Evolutionary conservation across 352 stramenopile species (phyloP), one percentile per base, ranked within the genome.

Genomic region (Peronospora farinosa): DNA sequence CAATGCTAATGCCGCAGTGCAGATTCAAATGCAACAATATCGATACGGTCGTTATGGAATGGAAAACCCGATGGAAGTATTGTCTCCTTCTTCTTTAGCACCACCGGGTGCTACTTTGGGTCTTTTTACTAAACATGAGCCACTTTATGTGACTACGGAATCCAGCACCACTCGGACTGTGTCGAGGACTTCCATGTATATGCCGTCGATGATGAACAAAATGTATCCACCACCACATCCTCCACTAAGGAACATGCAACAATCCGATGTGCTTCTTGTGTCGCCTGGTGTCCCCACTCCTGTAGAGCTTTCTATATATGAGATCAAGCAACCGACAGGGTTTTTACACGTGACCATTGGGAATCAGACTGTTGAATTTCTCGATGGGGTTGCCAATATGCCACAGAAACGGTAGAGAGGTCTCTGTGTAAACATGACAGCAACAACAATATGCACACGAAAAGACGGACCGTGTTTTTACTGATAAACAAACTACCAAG

Each of bases 341-440:
- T 81, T 86, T 46, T 67, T 90, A 19, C 79, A 90, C 58, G 79
- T 90, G 54, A 90, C 79, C 1, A 60, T 72, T 25, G 79, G 79
- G 43, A 90, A 90, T 59, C 79, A 90, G 67, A 90, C 79, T 2
- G 79, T 90, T 38, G 79, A 90, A 53, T 90, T 90, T 51, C 57
- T 88, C 12, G 79, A 88, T 47, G 79, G 79, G 41, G 79, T 90
- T 8, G 78, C 76, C 51, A 90, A 90, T 59, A 86, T 90, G 74
- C 79, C 79, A 37, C 74, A 74, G 51, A 86, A 89, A 64, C 74
- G 78, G 66, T 88, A 84, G 70, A 57, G 19, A 40, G 39, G 6
- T 17, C 40, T 36, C 9, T 2, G 25, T 46, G 40, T 41, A 37
- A 56, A 65, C 51, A 43, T 63, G 56, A 69, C 56, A 53, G 46